phyloP scores from a whole-genome alignment of 139 green algal species.

The Mesotaenium endlicherianum region DNA sequence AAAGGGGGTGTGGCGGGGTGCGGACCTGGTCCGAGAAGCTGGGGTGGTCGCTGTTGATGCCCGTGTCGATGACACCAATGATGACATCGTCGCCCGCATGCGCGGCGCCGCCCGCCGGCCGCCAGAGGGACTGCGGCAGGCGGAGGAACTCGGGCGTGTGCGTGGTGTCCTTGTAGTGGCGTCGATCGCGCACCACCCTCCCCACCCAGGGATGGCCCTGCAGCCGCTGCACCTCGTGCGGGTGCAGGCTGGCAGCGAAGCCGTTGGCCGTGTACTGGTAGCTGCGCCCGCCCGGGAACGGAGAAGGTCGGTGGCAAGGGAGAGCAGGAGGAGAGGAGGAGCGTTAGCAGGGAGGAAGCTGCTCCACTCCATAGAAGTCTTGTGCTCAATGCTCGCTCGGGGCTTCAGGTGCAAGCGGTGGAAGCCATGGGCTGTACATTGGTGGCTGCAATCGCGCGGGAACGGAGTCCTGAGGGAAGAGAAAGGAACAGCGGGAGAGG shows the following conservation, averaged over 20 bases:
- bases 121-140: constrained; percentile 1
- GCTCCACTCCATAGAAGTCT: no score
- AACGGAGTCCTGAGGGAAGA: no score
- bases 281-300: no score
- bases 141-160: constrained; percentile 18
- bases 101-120: background rate
- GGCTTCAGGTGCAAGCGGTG: no score
- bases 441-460: no score
- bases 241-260: constrained; percentile 3
- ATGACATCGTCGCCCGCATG: constrained; percentile 17
- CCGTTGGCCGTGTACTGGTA: constrained; percentile 21
- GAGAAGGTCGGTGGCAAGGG: no score
- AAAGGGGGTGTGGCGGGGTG: background rate
- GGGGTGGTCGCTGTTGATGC: constrained; percentile 21
- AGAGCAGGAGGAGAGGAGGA: no score
- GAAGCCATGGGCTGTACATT: no score
- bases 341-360: no score
- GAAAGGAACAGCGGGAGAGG: no score
- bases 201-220: constrained; percentile 3
- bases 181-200: background rate
- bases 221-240: constrained; percentile 4
- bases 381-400: no score
- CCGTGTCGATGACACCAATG: constrained; percentile 27
- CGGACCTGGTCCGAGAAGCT: constrained; percentile 14
- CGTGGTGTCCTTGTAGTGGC: background rate